A percentile compares a stretch with the other conserved stretches of the same genome.
Evolutionary conservation across 83 land plant genomes (phyloP).

Genomic region (Picea mariana): DNA sequence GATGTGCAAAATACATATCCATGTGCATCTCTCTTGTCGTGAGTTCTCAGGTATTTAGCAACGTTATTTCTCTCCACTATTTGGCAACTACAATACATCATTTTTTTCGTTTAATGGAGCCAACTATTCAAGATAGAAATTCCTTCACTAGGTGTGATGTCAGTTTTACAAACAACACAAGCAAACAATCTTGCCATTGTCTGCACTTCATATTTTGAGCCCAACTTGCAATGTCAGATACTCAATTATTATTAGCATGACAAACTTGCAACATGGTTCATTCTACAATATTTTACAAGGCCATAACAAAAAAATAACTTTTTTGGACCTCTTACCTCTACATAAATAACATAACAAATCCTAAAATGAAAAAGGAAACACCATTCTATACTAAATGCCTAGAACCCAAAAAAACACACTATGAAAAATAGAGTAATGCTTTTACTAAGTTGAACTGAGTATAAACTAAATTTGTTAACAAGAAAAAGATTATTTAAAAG

Average conservation of each 20-base stretch:
- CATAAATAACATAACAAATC: neutral
- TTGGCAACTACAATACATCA: no score
- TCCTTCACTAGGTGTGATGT: slow-evolving; percentile 63
- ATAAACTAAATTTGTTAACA: neutral
- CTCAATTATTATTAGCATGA: no score
- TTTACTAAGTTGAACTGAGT: neutral
- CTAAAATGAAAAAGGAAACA: neutral
- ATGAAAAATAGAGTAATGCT: neutral
- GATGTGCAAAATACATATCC: no score
- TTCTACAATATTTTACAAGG: neutral
- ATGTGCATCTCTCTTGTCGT: no score
- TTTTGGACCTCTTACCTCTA: neutral
- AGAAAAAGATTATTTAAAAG: neutral
- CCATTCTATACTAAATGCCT: neutral
- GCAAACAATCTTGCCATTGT: slow-evolving; percentile 52
- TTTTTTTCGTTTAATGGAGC: no score
- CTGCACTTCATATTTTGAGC: slow-evolving; percentile 45
- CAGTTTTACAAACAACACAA: slow-evolving; percentile 91
- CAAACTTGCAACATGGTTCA: no score
- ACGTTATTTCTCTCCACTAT: no score
- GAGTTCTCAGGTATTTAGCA: no score
- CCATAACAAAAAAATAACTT: neutral
- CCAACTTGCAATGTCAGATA: slow-evolving; percentile 58
- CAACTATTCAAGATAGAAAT: no score
- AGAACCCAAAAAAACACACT: neutral